Conservation (phyloP, 2,329 filamentous ascomycete genomes). For the Colletotrichum magnum region DNA sequence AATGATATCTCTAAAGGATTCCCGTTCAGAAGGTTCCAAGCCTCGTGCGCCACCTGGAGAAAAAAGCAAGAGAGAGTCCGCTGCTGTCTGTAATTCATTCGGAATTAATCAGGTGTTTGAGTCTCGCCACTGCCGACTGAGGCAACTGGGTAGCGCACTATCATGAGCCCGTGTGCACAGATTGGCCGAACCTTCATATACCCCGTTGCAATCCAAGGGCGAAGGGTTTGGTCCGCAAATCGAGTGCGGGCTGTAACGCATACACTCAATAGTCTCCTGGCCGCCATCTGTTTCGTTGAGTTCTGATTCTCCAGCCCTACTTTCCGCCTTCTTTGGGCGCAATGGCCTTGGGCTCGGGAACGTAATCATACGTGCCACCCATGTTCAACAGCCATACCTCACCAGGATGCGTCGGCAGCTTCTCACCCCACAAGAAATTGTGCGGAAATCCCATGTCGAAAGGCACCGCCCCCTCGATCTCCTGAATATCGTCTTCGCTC, state of each 20-base stretch:
- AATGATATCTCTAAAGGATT: no score
- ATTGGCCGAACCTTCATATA: no score
- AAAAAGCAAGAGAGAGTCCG: no score
- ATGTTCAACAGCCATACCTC: constrained; percentile 61
- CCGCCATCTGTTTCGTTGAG: constrained; percentile 51
- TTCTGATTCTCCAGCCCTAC: constrained; percentile 55
- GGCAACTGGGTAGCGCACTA: no score
- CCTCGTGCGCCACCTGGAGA: no score
- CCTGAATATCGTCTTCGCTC: constrained; percentile 72
- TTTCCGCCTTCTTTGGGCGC: constrained; percentile 55
- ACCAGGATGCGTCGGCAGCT: constrained; percentile 53
- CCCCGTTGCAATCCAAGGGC: no score
- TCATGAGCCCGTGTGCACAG: no score
- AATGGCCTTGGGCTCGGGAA: constrained; percentile 60
- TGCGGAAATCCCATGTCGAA: constrained; percentile 79
- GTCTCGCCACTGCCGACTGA: no score
- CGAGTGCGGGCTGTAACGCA: neutral
- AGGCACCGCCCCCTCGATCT: constrained; percentile 72
- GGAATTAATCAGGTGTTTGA: no score
- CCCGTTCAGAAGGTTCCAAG: no score
- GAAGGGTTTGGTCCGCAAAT: neutral
- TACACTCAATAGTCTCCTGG: constrained; percentile 33
- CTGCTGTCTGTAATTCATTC: no score
- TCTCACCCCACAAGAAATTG: constrained; percentile 66
- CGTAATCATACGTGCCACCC: constrained; percentile 66